These are phyloP conservation scores for Oleoguttula mirabilis DNA, from an alignment of 495 filamentous ascomycete species.

Conservation along the genomic window DNA sequence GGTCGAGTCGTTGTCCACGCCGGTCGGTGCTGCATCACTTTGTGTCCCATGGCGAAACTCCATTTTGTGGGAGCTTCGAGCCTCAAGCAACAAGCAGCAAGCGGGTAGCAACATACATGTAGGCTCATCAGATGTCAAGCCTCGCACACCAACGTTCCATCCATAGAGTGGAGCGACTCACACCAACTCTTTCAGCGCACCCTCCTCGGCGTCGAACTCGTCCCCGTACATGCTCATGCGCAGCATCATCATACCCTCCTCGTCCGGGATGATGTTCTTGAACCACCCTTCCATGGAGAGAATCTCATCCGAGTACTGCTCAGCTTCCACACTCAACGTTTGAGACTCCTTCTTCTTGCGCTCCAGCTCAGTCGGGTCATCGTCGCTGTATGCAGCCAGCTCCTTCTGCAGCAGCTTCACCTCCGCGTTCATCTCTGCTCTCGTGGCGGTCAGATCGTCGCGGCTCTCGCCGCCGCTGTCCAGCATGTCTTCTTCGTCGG, in stretches of 20 bases:
- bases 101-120: too few species aligned
- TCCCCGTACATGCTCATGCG: constrained; percentile 48
- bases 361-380: constrained; percentile 41
- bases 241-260: constrained; percentile 39
- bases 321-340: constrained; percentile 20
- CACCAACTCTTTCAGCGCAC: constrained; percentile 43
- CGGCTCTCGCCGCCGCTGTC: constrained; percentile 23
- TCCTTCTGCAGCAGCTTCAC: constrained; percentile 32
- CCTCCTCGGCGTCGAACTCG: constrained; percentile 49
- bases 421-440: constrained; percentile 28
- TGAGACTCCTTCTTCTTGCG: constrained; percentile 39
- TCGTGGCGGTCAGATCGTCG: constrained; percentile 25
- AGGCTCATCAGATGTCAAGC: too few species aligned
- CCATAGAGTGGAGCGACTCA: too few species aligned
- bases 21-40: too few species aligned
- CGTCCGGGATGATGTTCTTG: constrained; percentile 39
- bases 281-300: constrained; percentile 46
- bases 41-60: too few species aligned
- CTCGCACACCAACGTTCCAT: background rate
- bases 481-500: constrained; percentile 31
- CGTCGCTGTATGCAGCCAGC: constrained; percentile 38
- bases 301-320: constrained; percentile 18
- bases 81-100: too few species aligned
- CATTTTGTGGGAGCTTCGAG: too few species aligned
- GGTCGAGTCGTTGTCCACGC: too few species aligned